A percentile compares a stretch with the other conserved stretches of the same genome.
These are phyloP conservation scores for Anthracocystis walkeri DNA, from an alignment of 1,284 basidiomycete species.

Conservation along the genomic window DNA sequence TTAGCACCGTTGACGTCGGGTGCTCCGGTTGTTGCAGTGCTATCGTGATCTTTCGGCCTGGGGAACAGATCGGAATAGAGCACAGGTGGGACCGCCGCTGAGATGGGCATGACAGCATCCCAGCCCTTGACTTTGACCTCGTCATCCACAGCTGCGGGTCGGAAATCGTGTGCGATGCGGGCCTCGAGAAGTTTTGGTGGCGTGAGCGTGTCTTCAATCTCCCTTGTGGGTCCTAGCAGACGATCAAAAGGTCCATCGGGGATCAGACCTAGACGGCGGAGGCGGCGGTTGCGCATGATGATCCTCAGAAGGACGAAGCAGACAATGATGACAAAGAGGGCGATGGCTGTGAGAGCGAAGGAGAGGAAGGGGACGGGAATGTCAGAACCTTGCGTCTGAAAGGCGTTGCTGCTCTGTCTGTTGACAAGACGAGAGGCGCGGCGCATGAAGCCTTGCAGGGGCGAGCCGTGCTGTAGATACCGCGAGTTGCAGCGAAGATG, in stretches of 20 bases:
- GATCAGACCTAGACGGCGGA: conserved; percentile 56
- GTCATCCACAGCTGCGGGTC: conserved; percentile 32
- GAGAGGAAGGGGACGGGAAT: conserved; percentile 54
- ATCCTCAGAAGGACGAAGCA: conserved; percentile 64
- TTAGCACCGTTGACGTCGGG: conserved; percentile 6
- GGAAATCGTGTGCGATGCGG: conserved; percentile 52
- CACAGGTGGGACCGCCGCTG: conserved; percentile 52
- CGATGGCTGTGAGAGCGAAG: conserved; percentile 60
- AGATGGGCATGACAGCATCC: conserved; percentile 61
- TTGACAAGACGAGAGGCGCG: conserved; percentile 14
- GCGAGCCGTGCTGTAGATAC: neutral
- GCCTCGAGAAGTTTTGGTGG: conserved; percentile 64
- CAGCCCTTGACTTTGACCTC: conserved; percentile 51
- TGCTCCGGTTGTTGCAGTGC: neutral
- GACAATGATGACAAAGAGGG: conserved; percentile 64
- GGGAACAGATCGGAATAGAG: conserved; percentile 51
- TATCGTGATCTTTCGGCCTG: conserved; percentile 12
- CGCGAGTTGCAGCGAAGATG: conserved; percentile 15
- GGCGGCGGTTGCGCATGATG: conserved; percentile 61
- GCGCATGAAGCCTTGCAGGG: neutral
- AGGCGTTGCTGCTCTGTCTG: conserved; percentile 25
- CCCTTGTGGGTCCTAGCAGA: conserved; percentile 45
- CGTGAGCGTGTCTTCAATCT: conserved; percentile 57
- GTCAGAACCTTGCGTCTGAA: conserved; percentile 31
- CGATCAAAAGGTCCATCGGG: conserved; percentile 56